Evolutionary conservation across 495 filamentous ascomycete genomes (phyloP), one percentile per base, ranked within the genome.

Genomic region (Lentithecium fluviatile): DNA sequence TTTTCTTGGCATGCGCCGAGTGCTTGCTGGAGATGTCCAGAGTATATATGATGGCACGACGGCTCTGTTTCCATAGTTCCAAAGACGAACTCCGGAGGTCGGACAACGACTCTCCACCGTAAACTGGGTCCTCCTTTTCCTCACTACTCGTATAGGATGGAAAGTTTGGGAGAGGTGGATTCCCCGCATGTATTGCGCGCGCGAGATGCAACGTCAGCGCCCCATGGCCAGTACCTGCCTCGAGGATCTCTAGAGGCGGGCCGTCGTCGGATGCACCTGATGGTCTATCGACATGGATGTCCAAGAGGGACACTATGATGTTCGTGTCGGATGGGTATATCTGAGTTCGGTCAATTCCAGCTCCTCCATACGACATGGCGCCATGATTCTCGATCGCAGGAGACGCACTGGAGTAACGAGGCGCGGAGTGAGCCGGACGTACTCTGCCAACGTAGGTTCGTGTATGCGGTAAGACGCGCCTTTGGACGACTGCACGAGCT

Each of bases 211-310:
- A 74, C 2, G 88, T 92, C 47, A 93, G 72, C 12, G 85, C 84
- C 48, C 88, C 89, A 75, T 90, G 85, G 2, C 89, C 89, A 1
- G 89, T 92, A 6, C 89, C 89, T 37, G 88, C 88, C 72, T 93
- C 89, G 34, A 93, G 83, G 37, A 92, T 87, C 66, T 91, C 87
- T 0, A 90, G 59, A 8, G 74, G 74, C 6, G 62, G 46, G 0
- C 63, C 52, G n/a, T 52, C 17, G 54, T 66, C 32, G 2, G 75
- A 62, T 17, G 73, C 50, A 15, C 50, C 63, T 12, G 78, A 72
- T 19, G 76, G 29, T 32, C 29, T 67, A 15, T 75, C 64, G 45
- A 81, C 77, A 64, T 91, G 84, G 45, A 93, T 79, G 65, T 92
- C 89, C 29, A 93, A 80, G 21, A 91, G 77, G 15, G 82, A 84